Base-by-base conservation (phyloP, 163 green algal genomes). In the Scenedesmus sp. region DNA sequence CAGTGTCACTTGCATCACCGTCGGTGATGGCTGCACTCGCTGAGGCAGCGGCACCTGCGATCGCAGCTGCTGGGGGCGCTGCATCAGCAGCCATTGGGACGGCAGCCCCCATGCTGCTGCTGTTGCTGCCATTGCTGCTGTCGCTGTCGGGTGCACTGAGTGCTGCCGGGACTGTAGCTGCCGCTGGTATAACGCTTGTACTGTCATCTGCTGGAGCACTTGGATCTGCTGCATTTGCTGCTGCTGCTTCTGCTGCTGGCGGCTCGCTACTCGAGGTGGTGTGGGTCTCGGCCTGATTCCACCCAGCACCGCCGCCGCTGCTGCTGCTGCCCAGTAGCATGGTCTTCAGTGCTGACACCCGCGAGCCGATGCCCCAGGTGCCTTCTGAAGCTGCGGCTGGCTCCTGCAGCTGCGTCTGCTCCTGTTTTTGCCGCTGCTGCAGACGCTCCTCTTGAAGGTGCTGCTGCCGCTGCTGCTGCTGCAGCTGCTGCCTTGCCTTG, bases 351-450 rank as follows among this genome's bases (percentile, higher is more conserved):
- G 42, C 43, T 53, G 78, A 33, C 22, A 84, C 40, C 5, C 78
- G 78, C 44, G 78, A 84, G 37, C 40, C 40, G 18, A 37, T 65
- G 80, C 44, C 56, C 42, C 44, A 44, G 80, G 26, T 15, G 12
- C 9, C 43, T 72, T 6, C 80, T 46, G 80, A 61, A 30, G 79
- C 40, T 43, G 79, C 79, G 37, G 40, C 40, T 43, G 22, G 30
- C 3, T 37, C 9, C 30, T 72, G 72, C 37, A 81, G 49, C 81
- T 86, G 81, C 46, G 73, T 46, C 46, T 70, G 46, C 81, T 86
- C 43, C 81, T 86, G 81, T 49, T 86, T 10, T n/a, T 86, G 81
- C 30, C 44, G 81, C 46, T 86, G 81, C 35, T 53, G 35, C 35
- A 42, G 35, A 16, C 12, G 49, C 49, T 61, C 10, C 30, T 76